Conservation (phyloP, 805 yeast species). For the Starmerella ratchasimensis region DNA sequence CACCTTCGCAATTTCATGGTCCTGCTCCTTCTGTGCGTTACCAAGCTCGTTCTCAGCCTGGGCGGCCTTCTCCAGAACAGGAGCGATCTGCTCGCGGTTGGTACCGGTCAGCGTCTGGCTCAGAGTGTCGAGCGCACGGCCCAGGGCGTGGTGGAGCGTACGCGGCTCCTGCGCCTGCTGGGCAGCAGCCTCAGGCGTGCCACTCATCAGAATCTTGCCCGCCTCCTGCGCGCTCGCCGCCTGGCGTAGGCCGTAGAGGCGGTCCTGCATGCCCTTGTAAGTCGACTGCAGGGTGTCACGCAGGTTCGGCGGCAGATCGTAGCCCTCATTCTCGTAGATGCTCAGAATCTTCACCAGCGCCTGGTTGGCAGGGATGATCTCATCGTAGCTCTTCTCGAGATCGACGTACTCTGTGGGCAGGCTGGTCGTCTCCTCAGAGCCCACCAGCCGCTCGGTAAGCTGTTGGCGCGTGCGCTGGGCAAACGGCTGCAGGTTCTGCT, state of each 20-base stretch:
- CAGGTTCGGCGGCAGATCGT: constrained; percentile 69
- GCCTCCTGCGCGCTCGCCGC: constrained; percentile 74
- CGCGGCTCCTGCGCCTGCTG: constrained; percentile 52
- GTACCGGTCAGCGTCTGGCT: constrained; percentile 28
- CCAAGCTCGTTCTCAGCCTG: constrained; percentile 62
- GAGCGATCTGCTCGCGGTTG: constrained; percentile 40
- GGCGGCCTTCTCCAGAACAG: constrained; percentile 53
- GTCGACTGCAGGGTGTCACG: constrained; percentile 65
- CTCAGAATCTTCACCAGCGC: constrained; percentile 41
- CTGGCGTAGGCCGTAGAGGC: constrained; percentile 52
- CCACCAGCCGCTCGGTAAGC: constrained; percentile 67
- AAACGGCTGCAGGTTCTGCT: constrained; percentile 43
- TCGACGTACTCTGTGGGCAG: constrained; percentile 70
- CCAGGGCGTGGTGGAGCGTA: constrained; percentile 69
- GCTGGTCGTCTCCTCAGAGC: constrained; percentile 70
- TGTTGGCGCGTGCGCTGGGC: constrained; percentile 71
- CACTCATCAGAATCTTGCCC: constrained; percentile 44
- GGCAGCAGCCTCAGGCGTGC: constrained; percentile 25
- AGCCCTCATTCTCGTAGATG: constrained; percentile 59
- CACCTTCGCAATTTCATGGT: constrained; percentile 56
- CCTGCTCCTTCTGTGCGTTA: constrained; percentile 71
- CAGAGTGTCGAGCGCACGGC: constrained; percentile 42
- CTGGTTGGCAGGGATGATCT: constrained; percentile 53
- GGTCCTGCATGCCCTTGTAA: constrained; percentile 48
- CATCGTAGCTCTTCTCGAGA: constrained; percentile 59